A percentile compares a stretch with the other conserved stretches of the same genome.
Evolutionary conservation across 73 alveolate genomes (phyloP).

Genomic region (Breviolum minutum): DNA sequence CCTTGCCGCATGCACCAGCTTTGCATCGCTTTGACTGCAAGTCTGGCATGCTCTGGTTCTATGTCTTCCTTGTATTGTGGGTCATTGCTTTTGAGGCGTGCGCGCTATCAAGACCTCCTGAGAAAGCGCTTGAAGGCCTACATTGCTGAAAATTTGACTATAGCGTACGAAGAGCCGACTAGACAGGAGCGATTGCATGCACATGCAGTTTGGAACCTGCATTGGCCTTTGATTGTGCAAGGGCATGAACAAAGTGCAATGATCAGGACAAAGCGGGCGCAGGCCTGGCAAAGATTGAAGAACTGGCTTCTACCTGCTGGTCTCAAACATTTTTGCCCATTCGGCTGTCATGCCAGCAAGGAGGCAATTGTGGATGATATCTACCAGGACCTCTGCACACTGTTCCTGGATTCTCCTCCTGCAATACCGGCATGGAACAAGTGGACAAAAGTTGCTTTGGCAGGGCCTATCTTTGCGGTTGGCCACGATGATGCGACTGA

Average conservation of each 20-base stretch:
- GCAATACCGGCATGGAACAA: constrained; percentile 10
- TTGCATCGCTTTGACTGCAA: background rate
- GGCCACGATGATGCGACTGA: too few species aligned
- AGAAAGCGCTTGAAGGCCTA: background rate
- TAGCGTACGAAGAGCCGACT: background rate
- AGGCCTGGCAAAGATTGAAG: background rate
- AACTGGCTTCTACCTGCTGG: background rate
- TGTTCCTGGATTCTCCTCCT: background rate
- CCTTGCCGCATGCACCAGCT: constrained; percentile 33
- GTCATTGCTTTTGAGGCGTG: background rate
- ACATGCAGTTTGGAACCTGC: background rate
- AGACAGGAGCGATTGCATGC: background rate
- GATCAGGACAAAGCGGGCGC: background rate
- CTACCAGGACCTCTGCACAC: background rate
- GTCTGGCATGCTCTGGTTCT: background rate
- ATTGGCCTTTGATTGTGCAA: background rate
- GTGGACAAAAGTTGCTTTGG: background rate
- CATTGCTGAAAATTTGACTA: background rate
- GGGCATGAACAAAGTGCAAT: background rate
- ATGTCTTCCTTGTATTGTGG: background rate
- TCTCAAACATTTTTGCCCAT: constrained; percentile 16
- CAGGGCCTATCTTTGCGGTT: background rate
- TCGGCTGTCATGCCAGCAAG: background rate
- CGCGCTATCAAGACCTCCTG: background rate
- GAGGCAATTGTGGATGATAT: background rate